A percentile compares a stretch with the other conserved stretches of the same genome.
Evolutionary conservation across 2,329 filamentous ascomycete genomes (phyloP).

Genomic region (Talaromyces islandicus): DNA sequence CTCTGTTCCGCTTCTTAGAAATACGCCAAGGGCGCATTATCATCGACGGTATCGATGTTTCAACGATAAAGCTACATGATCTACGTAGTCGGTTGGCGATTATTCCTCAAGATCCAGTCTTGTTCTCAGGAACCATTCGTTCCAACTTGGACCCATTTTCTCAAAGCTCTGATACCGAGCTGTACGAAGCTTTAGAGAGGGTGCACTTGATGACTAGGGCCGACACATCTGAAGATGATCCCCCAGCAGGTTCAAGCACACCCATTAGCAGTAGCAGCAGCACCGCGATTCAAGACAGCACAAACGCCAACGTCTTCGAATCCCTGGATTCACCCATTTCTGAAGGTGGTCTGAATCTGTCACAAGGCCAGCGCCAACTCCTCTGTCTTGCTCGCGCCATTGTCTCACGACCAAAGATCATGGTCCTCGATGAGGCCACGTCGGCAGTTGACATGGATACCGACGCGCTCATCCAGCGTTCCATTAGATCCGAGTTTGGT

Average conservation of each 20-base stretch:
- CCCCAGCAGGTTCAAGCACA: background rate
- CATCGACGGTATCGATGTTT: slow-evolving; percentile 70
- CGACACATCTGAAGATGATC: slow-evolving; percentile 13
- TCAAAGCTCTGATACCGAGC: slow-evolving; percentile 60
- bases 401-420: slow-evolving; percentile 62
- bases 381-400: slow-evolving; percentile 69
- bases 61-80: slow-evolving; percentile 63
- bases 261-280: slow-evolving; percentile 3
- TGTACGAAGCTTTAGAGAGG: slow-evolving; percentile 62
- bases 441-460: slow-evolving; percentile 69
- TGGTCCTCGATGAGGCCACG: slow-evolving; percentile 72
- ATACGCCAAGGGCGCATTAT: slow-evolving; percentile 58
- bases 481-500: slow-evolving; percentile 62
- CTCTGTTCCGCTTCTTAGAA: slow-evolving; percentile 72
- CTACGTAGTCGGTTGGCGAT: slow-evolving; percentile 68
- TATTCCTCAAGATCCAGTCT: slow-evolving; percentile 75
- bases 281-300: slow-evolving; percentile 14
- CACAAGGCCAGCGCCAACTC: slow-evolving; percentile 65
- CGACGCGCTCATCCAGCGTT: slow-evolving; percentile 64
- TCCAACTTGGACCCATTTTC: slow-evolving; percentile 73
- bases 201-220: slow-evolving; percentile 57
- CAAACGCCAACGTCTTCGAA: slow-evolving; percentile 55
- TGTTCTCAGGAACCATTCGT: slow-evolving; percentile 73
- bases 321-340: slow-evolving; percentile 59
- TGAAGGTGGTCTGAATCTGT: slow-evolving; percentile 70